Conservation (phyloP, 352 stramenopile species). For the Phytopythium kandeliae region DNA sequence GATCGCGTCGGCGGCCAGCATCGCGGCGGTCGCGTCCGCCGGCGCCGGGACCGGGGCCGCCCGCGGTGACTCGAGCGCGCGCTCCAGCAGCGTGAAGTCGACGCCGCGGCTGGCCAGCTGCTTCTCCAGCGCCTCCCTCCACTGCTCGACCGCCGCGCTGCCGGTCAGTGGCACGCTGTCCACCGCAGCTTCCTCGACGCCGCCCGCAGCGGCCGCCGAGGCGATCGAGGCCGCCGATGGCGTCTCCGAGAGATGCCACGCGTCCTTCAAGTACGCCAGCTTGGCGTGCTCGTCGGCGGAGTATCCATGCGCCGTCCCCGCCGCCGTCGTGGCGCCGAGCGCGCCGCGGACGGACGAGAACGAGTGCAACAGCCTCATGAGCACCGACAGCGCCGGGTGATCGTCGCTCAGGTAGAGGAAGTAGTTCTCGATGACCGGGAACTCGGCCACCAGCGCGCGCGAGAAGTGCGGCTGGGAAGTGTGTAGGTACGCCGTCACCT, state of each 20-base stretch:
- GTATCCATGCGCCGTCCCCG: no score
- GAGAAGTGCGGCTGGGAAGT: conserved; percentile 43
- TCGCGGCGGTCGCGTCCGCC: conserved; percentile 1
- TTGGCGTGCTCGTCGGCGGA: conserved; percentile 18
- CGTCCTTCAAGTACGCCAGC: conserved; percentile 18
- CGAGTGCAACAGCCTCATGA: conserved; percentile 60
- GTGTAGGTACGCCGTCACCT: conserved; percentile 69
- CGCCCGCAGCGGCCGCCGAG: background rate
- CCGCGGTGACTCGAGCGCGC: conserved; percentile 15
- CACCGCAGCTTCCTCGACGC: background rate
- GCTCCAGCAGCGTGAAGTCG: conserved; percentile 34
- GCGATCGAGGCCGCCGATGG: background rate
- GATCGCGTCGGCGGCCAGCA: conserved; percentile 2
- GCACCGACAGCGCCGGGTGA: conserved; percentile 45
- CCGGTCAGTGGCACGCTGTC: background rate
- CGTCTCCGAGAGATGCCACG: background rate
- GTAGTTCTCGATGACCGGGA: conserved; percentile 55
- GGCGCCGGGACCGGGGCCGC: no score
- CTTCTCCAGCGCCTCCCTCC: conserved; percentile 22
- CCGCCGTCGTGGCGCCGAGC: background rate
- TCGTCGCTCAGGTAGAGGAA: conserved; percentile 62
- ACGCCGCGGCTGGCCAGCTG: conserved; percentile 17
- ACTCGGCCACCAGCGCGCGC: conserved; percentile 45
- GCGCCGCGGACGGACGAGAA: conserved; percentile 27
- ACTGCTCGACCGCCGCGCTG: conserved; percentile 24